These are phyloP conservation scores for Hemisphaericaspora subhashii DNA, from an alignment of 1,139 yeast genomes.

Conservation along the genomic window DNA sequence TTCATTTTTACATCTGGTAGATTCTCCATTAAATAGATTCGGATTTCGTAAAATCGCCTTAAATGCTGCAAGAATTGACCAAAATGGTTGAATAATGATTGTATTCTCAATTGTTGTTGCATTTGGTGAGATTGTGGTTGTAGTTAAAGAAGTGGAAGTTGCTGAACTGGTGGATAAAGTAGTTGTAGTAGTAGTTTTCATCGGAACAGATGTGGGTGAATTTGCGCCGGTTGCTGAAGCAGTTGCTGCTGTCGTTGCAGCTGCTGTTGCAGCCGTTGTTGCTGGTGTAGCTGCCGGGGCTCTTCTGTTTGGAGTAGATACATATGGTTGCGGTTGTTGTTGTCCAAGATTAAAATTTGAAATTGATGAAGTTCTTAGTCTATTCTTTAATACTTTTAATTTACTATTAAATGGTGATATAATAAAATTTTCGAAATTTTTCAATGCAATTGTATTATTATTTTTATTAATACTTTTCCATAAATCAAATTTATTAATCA, in stretches of 20 bases:
- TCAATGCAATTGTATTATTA: conserved; percentile 42
- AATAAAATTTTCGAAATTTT: conserved; percentile 58
- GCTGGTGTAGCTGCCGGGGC: background rate
- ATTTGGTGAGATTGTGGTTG: conserved; percentile 19
- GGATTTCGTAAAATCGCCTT: conserved; percentile 54
- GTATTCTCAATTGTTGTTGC: conserved; percentile 33
- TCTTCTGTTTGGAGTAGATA: conserved; percentile 1
- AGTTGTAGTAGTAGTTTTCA: conserved; percentile 12
- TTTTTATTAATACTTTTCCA: background rate
- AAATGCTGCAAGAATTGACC: conserved; percentile 66
- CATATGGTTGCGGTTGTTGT: conserved; percentile 1
- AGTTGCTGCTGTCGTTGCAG: background rate
- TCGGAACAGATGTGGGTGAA: background rate
- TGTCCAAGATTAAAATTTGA: conserved; percentile 9
- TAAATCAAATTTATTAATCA: conserved; percentile 5
- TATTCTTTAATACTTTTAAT: conserved; percentile 13
- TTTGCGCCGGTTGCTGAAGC: no score
- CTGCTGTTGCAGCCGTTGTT: conserved; percentile 5
- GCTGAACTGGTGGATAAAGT: conserved; percentile 14
- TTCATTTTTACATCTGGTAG: conserved; percentile 31
- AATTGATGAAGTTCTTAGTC: conserved; percentile 15
- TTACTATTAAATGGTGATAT: conserved; percentile 38
- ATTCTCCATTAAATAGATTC: conserved; percentile 53
- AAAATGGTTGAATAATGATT: conserved; percentile 55
- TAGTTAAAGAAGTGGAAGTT: conserved; percentile 17